Base-by-base conservation (phyloP, 2,329 filamentous ascomycete species). In the Tolypocladium cylindrosporum region DNA sequence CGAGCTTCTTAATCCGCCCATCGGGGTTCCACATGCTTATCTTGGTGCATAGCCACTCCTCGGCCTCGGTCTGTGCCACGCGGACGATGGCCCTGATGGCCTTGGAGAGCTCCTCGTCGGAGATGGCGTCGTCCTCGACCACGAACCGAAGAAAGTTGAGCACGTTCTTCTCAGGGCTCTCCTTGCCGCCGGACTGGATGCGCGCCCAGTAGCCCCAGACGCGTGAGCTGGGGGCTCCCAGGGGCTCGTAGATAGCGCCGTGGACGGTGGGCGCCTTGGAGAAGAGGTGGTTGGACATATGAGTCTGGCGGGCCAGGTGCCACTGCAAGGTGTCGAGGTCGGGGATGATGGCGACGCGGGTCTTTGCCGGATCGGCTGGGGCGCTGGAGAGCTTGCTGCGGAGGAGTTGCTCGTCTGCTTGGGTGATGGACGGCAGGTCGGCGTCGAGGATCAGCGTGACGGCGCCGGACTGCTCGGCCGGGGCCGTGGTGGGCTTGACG, bases 21-120 rank as follows among this genome's bases (percentile, higher is more conserved):
- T 80, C 81, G 0, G 92, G 91, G 68, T 94, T 96, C 93, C 93
- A 97, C 55, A 93, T 76, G 69, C 91, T 82, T 4, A 96, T 83
- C 52, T 83, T 79, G 45, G 79, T 77, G 74, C 90, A 84, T 51
- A 81, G 76, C 88, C 90, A 96, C 58, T 83, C 77, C 3, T 77
- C 73, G 1, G 92, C 92, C 71, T 95, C 85, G 10, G 73, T 73
- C 66, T 87, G 84, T 5, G 91, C 91, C 51, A 85, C 76, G 48
- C 75, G 72, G 51, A 96, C 69, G 34, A 96, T 79, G 3, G 82
- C 81, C 42, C 79, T 77, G 59, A 95, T 75, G 0, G 81, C 79
- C 19, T 75, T 72, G 0, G 71, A 71, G 52, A 87, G 74, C 43
- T 79, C 75, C 5, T 72, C 71, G 5, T 75, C 69, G 1, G 72